Percentiles rank a stretch among this genome's conserved stretches.
Evolutionary conservation across 805 yeast genomes (phyloP).

Genomic region (Schizosaccharomyces lindneri): DNA sequence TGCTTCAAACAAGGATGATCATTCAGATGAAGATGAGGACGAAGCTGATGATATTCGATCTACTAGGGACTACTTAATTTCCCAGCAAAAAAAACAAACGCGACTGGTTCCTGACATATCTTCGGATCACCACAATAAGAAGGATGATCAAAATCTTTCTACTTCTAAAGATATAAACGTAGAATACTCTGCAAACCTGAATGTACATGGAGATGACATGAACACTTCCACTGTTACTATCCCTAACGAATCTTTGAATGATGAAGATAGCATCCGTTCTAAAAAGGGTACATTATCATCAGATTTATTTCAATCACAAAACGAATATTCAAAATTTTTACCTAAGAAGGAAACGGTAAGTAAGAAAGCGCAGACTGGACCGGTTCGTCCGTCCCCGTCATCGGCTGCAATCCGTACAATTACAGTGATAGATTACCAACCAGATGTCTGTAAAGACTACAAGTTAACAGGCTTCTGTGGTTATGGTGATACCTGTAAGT

Average conservation of each 20-base stretch:
- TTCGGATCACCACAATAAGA: neutral
- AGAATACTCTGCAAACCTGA: neutral
- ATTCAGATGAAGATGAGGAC: no score
- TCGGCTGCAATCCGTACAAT: conserved; percentile 27
- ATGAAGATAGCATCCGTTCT: neutral
- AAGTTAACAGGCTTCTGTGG: conserved; percentile 86
- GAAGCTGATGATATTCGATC: no score
- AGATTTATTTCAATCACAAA: neutral
- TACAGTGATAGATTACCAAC: conserved; percentile 61
- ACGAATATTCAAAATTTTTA: neutral
- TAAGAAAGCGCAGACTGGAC: neutral
- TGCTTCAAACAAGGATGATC: no score
- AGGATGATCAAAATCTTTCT: neutral
- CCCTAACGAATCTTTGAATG: neutral
- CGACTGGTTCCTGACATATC: neutral
- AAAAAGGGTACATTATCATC: neutral
- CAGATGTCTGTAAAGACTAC: conserved; percentile 84
- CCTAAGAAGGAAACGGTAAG: neutral
- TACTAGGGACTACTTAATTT: no score
- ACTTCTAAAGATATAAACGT: neutral
- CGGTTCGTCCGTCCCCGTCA: neutral
- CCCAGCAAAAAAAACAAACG: neutral
- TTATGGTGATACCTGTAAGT: conserved; percentile 90
- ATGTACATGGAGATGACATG: neutral
- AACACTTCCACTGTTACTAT: neutral